Evolutionary conservation across 208 protist species (phyloP).

Genomic region (Trypanosoma melophagium): DNA sequence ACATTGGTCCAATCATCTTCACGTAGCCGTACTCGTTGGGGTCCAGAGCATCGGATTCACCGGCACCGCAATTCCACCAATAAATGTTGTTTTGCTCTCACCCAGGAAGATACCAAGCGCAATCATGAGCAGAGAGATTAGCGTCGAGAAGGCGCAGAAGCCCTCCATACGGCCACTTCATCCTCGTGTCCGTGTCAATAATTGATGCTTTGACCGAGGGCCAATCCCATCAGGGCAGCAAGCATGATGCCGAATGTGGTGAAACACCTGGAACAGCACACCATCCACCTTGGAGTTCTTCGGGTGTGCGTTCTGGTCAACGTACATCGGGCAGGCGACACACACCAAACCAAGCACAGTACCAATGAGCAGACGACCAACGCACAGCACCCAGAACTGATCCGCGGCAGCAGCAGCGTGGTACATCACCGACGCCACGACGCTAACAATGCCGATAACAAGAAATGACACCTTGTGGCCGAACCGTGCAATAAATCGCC

Average conservation of each 20-base stretch:
- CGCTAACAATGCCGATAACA: slow-evolving; percentile 45
- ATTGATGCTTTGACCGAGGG: slow-evolving; percentile 49
- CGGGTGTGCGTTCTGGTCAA: slow-evolving; percentile 62
- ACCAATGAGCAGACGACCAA: slow-evolving; percentile 75
- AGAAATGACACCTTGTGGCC: slow-evolving; percentile 66
- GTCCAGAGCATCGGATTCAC: slow-evolving; percentile 25
- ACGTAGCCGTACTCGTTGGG: slow-evolving; percentile 51
- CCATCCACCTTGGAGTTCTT: slow-evolving; percentile 58
- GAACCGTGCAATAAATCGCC: slow-evolving; percentile 38
- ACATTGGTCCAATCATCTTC: slow-evolving; percentile 47
- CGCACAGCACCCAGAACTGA: slow-evolving; percentile 71
- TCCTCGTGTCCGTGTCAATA: slow-evolving; percentile 37
- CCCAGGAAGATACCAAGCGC: slow-evolving; percentile 40
- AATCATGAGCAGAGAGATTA: slow-evolving; percentile 56
- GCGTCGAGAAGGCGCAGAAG: slow-evolving; percentile 58
- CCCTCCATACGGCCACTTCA: slow-evolving; percentile 68
- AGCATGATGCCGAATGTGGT: slow-evolving; percentile 84
- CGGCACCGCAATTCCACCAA: slow-evolving; percentile 21
- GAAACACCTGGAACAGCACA: slow-evolving; percentile 79
- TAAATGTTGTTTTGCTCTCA: slow-evolving; percentile 12
- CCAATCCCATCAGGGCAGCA: slow-evolving; percentile 61
- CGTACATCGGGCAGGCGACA: slow-evolving; percentile 76
- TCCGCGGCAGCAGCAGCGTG: slow-evolving; percentile 49
- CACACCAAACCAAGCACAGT: slow-evolving; percentile 55
- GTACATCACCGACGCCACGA: slow-evolving; percentile 61